These are phyloP conservation scores for Wickerhamomyces sp. DNA, from an alignment of 1,139 yeast genomes.

Conservation along the genomic window DNA sequence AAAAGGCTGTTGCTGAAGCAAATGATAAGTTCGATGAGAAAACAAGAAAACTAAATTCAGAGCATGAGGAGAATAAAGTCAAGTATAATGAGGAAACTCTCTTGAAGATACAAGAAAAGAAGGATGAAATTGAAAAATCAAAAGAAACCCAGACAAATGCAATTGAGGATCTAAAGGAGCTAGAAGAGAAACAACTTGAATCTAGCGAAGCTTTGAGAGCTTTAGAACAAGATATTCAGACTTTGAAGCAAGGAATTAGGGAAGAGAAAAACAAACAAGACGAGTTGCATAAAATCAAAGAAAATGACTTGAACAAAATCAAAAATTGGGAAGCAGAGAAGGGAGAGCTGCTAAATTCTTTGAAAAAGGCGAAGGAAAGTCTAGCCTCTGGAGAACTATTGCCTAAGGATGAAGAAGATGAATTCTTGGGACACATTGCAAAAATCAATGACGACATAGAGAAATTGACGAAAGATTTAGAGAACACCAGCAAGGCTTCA, in stretches of 20 bases:
- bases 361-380: conserved; percentile 12
- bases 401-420: conserved; percentile 10
- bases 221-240: conserved; percentile 15
- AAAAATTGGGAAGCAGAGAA: conserved; percentile 16
- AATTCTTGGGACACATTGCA: conserved; percentile 13
- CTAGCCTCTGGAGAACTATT: conserved; percentile 12
- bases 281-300: conserved; percentile 13
- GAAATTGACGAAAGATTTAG: conserved; percentile 12
- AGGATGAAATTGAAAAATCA: conserved; percentile 19
- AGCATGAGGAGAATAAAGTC: conserved; percentile 20
- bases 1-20: conserved; percentile 13
- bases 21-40: conserved; percentile 12
- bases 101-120: conserved; percentile 13
- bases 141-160: conserved; percentile 17
- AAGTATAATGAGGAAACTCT: conserved; percentile 20
- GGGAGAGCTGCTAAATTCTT: conserved; percentile 10
- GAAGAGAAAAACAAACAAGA: conserved; percentile 16
- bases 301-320: conserved; percentile 11
- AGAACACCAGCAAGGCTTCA: conserved; percentile 9
- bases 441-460: conserved; percentile 16
- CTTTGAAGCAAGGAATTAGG: conserved; percentile 11
- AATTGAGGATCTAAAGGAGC: conserved; percentile 16
- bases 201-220: conserved; percentile 18
- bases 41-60: conserved; percentile 14
- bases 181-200: conserved; percentile 20